Percentiles rank a stretch among this genome's conserved stretches.
Evolutionary conservation across 306 rosid genomes (phyloP).

Genomic region (Senna siamea): DNA sequence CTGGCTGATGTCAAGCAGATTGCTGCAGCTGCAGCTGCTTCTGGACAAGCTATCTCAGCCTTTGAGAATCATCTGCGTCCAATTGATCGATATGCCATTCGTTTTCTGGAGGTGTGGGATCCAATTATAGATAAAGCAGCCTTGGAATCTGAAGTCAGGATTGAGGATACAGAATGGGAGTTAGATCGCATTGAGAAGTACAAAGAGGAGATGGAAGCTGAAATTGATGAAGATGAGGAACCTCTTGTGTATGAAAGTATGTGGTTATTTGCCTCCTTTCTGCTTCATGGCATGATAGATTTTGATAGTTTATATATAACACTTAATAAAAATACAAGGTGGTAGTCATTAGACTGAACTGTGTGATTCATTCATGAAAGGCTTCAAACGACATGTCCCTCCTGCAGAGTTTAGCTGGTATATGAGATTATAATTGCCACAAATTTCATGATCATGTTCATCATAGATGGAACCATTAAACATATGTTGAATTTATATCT

Average conservation of each 20-base stretch:
- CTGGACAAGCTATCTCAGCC: conserved; percentile 85
- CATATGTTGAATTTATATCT: background rate
- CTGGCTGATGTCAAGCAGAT: conserved; percentile 92
- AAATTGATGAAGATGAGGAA: conserved; percentile 98
- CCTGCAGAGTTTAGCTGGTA: background rate
- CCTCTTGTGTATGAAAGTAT: conserved; percentile 98
- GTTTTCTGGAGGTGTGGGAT: conserved; percentile 95
- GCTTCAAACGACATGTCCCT: conserved; percentile 20
- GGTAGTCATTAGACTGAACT: conserved; percentile 24
- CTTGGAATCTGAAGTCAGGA: conserved; percentile 79
- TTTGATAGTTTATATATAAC: conserved; percentile 15
- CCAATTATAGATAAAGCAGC: conserved; percentile 89
- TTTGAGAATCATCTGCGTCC: conserved; percentile 90
- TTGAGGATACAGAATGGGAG: conserved; percentile 99
- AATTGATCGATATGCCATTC: conserved; percentile 92
- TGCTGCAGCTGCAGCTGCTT: conserved; percentile 96
- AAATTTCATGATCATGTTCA: conserved; percentile 21
- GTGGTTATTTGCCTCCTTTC: conserved; percentile 37
- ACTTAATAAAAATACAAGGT: conserved; percentile 8
- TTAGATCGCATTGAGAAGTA: conserved; percentile 92
- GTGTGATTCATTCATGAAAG: conserved; percentile 5
- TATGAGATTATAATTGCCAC: conserved; percentile 11
- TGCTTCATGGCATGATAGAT: conserved; percentile 27
- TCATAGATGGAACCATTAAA: conserved; percentile 6
- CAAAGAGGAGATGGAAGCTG: conserved; percentile 99